Evolutionary conservation across 176 grass and related monocot species (phyloP).

Genomic region (Eleusine coracana): DNA sequence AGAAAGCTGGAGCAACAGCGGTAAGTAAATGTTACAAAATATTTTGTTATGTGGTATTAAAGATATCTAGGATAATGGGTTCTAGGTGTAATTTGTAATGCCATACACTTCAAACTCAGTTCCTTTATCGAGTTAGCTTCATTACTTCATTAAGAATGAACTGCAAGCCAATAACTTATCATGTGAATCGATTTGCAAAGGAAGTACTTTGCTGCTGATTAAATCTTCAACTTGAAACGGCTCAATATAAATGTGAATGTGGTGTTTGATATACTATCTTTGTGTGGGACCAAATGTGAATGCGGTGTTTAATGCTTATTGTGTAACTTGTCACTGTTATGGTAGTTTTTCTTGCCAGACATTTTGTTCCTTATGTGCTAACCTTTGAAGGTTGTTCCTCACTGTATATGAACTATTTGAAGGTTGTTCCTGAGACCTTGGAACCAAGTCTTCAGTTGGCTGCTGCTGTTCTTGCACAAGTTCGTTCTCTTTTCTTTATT

Average conservation of each 20-base stretch:
- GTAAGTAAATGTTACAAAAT: conserved; percentile 58
- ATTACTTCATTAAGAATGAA: conserved; percentile 25
- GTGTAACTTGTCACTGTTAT: conserved; percentile 9
- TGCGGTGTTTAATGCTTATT: background rate
- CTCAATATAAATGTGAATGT: background rate
- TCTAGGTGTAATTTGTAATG: conserved; percentile 15
- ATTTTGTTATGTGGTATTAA: background rate
- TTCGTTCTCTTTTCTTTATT: conserved; percentile 28
- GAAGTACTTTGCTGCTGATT: conserved; percentile 3
- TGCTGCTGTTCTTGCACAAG: conserved; percentile 97
- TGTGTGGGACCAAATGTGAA: background rate
- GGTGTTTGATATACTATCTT: background rate
- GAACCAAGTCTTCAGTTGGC: conserved; percentile 98
- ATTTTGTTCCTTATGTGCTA: background rate
- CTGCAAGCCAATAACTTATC: conserved; percentile 17
- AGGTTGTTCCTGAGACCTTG: conserved; percentile 99
- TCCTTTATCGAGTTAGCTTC: background rate
- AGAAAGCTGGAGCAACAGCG: conserved; percentile 93
- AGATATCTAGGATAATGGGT: background rate
- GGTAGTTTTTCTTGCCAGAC: conserved; percentile 22
- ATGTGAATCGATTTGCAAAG: conserved; percentile 13
- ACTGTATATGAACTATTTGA: conserved; percentile 33
- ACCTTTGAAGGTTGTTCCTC: background rate
- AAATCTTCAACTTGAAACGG: background rate
- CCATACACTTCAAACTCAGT: background rate